phyloP scores from a whole-genome alignment of 768 basidiomycete species.

The Suillus brevipes region DNA sequence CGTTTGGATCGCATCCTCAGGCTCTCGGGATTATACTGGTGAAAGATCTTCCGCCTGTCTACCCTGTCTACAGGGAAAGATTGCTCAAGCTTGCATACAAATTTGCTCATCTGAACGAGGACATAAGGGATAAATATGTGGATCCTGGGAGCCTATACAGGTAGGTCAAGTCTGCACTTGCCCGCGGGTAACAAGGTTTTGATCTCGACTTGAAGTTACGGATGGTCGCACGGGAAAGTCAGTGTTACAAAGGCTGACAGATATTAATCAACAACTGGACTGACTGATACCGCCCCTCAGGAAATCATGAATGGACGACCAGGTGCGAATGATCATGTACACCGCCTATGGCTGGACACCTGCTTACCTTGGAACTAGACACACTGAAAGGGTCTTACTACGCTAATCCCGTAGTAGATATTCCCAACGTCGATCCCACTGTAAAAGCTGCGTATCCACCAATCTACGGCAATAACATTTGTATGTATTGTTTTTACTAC shows the following conservation, averaged over 20 bases:
- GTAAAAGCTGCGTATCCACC: slow-evolving; percentile 66
- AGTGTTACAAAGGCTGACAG: slow-evolving; percentile 6
- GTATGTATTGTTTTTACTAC: slow-evolving; percentile 41
- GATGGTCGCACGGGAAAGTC: slow-evolving; percentile 98
- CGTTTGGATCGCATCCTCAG: slow-evolving; percentile 77
- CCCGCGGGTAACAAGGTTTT: background rate
- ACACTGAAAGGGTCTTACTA: slow-evolving; percentile 92
- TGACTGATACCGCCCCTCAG: slow-evolving; percentile 32
- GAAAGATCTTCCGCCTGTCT: slow-evolving; percentile 74
- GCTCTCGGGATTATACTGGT: slow-evolving; percentile 82
- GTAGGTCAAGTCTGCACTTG: slow-evolving; percentile 37
- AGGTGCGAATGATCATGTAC: slow-evolving; percentile 39
- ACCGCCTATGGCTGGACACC: background rate
- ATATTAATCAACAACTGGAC: background rate
- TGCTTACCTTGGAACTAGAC: slow-evolving; percentile 46
- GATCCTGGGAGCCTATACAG: slow-evolving; percentile 75
- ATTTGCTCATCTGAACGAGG: slow-evolving; percentile 72
- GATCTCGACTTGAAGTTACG: slow-evolving; percentile 55
- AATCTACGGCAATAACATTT: slow-evolving; percentile 89
- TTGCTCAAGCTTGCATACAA: slow-evolving; percentile 74
- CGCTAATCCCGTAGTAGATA: slow-evolving; percentile 73
- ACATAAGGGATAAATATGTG: slow-evolving; percentile 68
- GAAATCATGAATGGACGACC: slow-evolving; percentile 97
- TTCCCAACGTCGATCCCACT: slow-evolving; percentile 56
- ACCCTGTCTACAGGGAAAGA: slow-evolving; percentile 60